These are phyloP conservation scores for Corchorus capsularis DNA, from an alignment of 345 rosid genomes.

Conservation along the genomic window DNA sequence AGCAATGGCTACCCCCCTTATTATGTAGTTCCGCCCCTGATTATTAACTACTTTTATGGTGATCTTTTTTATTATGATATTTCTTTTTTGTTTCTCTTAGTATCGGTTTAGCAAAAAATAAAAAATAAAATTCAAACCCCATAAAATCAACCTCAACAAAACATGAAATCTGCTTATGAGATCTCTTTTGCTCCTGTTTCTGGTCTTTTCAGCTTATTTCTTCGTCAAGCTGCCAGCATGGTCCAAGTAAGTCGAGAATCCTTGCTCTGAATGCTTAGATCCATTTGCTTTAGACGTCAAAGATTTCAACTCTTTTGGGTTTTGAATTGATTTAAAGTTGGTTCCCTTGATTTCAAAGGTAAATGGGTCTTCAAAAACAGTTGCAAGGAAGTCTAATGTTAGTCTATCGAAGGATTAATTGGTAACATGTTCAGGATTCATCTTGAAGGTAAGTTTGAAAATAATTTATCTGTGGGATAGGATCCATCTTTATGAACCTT, in stretches of 20 bases:
- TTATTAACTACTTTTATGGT: too few species aligned
- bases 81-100: not conserved
- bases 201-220: constrained; percentile 29
- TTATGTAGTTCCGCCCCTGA: too few species aligned
- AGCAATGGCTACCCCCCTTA: too few species aligned
- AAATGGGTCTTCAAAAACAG: constrained; percentile 50
- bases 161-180: constrained; percentile 13
- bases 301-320: constrained; percentile 4
- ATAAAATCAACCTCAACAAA: not conserved
- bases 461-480: too few species aligned
- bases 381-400: too few species aligned
- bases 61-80: too few species aligned
- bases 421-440: too few species aligned
- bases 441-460: too few species aligned
- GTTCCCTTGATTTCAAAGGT: constrained; percentile 39
- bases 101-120: not conserved
- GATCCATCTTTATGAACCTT: not conserved
- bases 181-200: constrained; percentile 25
- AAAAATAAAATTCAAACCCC: too few species aligned
- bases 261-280: constrained; percentile 18
- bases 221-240: constrained; percentile 25
- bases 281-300: constrained; percentile 19
- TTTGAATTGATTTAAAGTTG: constrained; percentile 29
- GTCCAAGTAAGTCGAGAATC: constrained; percentile 39
- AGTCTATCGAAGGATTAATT: too few species aligned